Conservation (phyloP, 2,329 filamentous ascomycete species). For the Aspergillus sp. region DNA sequence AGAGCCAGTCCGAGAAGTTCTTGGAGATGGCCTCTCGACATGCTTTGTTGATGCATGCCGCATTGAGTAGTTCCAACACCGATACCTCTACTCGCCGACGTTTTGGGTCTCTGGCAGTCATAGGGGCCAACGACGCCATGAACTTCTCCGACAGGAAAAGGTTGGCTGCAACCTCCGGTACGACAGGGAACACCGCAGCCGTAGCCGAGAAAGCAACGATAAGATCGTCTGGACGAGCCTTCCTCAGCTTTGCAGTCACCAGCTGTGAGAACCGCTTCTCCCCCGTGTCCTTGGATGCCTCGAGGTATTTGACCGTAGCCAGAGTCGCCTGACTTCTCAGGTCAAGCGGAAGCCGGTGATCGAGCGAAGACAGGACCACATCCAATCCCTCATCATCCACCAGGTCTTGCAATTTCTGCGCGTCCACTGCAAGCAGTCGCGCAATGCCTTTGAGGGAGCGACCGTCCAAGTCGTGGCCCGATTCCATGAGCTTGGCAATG, state of each 20-base stretch:
- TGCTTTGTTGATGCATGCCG: conserved; percentile 78
- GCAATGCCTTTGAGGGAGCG: conserved; percentile 60
- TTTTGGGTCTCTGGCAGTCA: conserved; percentile 78
- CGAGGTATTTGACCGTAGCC: conserved; percentile 78
- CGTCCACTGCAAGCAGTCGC: conserved; percentile 56
- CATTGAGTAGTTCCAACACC: conserved; percentile 84
- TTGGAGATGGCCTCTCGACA: conserved; percentile 83
- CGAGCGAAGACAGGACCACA: conserved; percentile 80
- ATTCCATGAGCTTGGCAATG: conserved; percentile 86
- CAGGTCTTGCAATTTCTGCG: conserved; percentile 45
- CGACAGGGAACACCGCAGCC: conserved; percentile 80
- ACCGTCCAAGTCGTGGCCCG: conserved; percentile 70
- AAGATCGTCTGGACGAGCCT: conserved; percentile 80
- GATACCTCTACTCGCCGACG: conserved; percentile 82
- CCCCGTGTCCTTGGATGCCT: conserved; percentile 70
- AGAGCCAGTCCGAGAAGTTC: conserved; percentile 82
- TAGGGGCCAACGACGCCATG: conserved; percentile 68
- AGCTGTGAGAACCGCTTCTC: conserved; percentile 69
- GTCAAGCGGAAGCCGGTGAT: conserved; percentile 71
- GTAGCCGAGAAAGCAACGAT: conserved; percentile 93
- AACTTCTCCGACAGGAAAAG: conserved; percentile 91
- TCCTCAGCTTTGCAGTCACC: conserved; percentile 68
- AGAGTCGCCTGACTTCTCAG: conserved; percentile 80
- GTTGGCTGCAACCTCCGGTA: conserved; percentile 68
- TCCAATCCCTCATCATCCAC: conserved; percentile 73